Evolutionary conservation across 2,329 filamentous ascomycete species (phyloP).

Genomic region (Colletotrichum kahawae): DNA sequence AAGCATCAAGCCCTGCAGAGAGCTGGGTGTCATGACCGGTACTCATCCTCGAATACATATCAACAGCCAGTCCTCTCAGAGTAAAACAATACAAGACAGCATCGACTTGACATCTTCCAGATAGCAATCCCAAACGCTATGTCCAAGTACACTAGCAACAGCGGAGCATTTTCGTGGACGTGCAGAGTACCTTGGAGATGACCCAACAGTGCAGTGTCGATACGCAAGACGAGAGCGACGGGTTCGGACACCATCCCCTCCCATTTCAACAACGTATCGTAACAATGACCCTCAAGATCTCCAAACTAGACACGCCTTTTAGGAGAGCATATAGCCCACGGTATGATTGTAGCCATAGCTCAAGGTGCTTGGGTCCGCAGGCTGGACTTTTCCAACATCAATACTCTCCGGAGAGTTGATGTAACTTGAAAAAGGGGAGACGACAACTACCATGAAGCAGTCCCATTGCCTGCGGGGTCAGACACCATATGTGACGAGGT

Average conservation of each 20-base stretch:
- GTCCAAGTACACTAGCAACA: not conserved
- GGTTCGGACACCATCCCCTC: not conserved
- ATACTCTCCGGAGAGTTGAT: not conserved
- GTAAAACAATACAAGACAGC: not conserved
- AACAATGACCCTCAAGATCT: not conserved
- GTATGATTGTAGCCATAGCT: not conserved
- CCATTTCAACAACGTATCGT: not conserved
- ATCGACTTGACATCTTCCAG: not conserved
- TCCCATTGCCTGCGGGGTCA: not conserved
- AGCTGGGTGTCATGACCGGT: not conserved
- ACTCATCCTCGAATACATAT: not conserved
- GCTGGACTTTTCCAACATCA: not conserved
- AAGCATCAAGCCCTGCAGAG: not conserved
- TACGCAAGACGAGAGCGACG: not conserved
- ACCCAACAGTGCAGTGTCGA: not conserved
- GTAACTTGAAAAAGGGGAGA: not conserved
- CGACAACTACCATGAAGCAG: not conserved
- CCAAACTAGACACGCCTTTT: not conserved
- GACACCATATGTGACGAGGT: not conserved
- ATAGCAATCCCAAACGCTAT: not conserved
- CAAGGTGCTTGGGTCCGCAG: not conserved
- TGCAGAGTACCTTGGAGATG: not conserved
- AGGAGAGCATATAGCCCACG: not conserved
- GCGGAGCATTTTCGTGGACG: not conserved
- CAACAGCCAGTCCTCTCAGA: not conserved